phyloP scores from a whole-genome alignment of 345 rosid genomes.

The Aegle marmelos region DNA sequence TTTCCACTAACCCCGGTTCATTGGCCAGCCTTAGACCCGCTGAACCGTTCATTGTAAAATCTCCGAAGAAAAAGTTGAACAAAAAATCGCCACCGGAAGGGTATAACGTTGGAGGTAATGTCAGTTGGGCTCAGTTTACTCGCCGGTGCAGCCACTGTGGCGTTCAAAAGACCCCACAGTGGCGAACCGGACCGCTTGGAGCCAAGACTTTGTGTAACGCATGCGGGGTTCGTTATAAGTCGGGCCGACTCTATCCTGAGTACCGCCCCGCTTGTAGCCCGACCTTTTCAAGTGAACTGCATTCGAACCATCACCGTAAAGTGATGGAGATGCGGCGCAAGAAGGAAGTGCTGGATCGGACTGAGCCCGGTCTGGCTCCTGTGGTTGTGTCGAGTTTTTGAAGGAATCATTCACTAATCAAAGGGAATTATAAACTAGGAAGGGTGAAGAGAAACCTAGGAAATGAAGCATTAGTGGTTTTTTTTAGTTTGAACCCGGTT shows the following conservation, averaged over 20 bases:
- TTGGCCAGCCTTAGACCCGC: conserved; percentile 18
- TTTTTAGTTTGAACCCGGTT: conserved; percentile 4
- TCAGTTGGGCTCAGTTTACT: conserved; percentile 20
- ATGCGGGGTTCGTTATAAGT: conserved; percentile 87
- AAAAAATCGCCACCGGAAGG: conserved; percentile 19
- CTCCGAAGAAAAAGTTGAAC: conserved; percentile 36
- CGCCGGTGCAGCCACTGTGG: conserved; percentile 92
- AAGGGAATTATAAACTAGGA: background rate
- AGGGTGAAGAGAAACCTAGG: background rate
- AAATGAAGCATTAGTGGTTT: background rate
- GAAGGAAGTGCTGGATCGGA: conserved; percentile 34
- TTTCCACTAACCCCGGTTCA: conserved; percentile 14
- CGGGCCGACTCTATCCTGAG: conserved; percentile 86
- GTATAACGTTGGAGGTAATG: conserved; percentile 13
- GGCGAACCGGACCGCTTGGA: conserved; percentile 93
- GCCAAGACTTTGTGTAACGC: conserved; percentile 91
- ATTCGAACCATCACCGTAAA: conserved; percentile 86
- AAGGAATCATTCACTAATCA: background rate
- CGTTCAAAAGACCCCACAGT: conserved; percentile 89
- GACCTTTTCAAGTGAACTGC: conserved; percentile 67
- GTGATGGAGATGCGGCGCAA: conserved; percentile 78
- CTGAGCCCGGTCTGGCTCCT: conserved; percentile 33
- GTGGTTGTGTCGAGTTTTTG: conserved; percentile 59
- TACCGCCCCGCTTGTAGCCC: conserved; percentile 96
- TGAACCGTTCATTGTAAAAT: conserved; percentile 21